Conservation (phyloP, 2,329 filamentous ascomycete species). For the Neopestalotiopsis clavispora region DNA sequence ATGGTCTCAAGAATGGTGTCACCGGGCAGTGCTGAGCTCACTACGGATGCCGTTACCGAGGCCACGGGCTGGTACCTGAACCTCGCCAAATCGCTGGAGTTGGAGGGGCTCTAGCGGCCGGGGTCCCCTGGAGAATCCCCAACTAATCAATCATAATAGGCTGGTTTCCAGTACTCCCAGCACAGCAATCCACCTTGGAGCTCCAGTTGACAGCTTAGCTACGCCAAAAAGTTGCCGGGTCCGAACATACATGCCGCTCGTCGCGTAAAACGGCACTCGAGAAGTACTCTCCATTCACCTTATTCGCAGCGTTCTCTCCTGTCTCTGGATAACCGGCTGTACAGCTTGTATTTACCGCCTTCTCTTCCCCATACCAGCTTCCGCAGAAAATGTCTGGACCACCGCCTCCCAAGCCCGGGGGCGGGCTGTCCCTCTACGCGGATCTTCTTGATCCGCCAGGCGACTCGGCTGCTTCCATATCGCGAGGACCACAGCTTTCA, state of each 20-base stretch:
- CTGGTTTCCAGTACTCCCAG: neutral
- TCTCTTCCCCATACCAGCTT: neutral
- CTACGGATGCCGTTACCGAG: neutral
- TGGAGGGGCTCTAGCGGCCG: neutral
- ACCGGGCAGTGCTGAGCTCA: neutral
- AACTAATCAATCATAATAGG: neutral
- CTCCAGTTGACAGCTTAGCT: neutral
- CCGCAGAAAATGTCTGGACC: slow-evolving; percentile 30
- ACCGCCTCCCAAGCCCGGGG: slow-evolving; percentile 44
- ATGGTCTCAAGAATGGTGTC: neutral
- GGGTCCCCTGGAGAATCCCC: slow-evolving; percentile 2
- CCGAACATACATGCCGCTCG: neutral
- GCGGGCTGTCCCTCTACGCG: slow-evolving; percentile 78
- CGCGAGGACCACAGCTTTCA: slow-evolving; percentile 76
- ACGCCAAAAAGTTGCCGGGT: neutral
- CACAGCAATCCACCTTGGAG: neutral
- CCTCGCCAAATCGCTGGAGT: neutral
- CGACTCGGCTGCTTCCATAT: slow-evolving; percentile 67
- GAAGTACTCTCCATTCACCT: neutral
- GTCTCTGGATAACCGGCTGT: neutral
- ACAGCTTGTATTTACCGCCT: neutral
- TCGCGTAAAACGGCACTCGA: neutral
- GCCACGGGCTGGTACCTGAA: neutral
- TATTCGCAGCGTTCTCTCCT: neutral
- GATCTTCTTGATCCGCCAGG: slow-evolving; percentile 73